Evolutionary conservation across 1,284 basidiomycete genomes (phyloP).

Genomic region (Naganishia cerealis): DNA sequence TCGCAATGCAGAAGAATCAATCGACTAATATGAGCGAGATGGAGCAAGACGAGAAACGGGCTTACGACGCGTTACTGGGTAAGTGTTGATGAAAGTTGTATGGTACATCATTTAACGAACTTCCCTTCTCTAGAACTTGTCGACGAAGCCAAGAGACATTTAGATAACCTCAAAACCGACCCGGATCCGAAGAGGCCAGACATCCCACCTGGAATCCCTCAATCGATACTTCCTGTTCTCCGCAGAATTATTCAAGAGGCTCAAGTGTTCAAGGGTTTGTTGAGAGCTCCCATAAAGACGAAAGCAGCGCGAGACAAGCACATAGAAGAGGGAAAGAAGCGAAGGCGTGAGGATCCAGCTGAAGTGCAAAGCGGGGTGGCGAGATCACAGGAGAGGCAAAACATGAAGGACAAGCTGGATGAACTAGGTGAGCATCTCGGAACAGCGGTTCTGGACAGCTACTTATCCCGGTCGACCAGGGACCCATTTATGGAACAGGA

Average conservation of each 20-base stretch:
- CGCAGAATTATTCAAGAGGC: slow-evolving; percentile 11
- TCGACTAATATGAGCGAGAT: not conserved
- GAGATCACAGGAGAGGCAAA: slow-evolving; percentile 10
- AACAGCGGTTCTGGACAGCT: not conserved
- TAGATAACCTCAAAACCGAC: slow-evolving; percentile 9
- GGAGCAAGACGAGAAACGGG: slow-evolving; percentile 1
- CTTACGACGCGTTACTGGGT: slow-evolving; percentile 13
- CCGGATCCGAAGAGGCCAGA: slow-evolving; percentile 22
- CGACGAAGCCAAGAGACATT: slow-evolving; percentile 4
- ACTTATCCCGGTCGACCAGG: not conserved
- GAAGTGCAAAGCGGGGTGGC: not conserved
- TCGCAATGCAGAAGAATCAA: slow-evolving; percentile 3
- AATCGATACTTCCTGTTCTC: slow-evolving; percentile 17
- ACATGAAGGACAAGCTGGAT: slow-evolving; percentile 23
- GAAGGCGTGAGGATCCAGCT: not conserved
- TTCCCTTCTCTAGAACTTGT: not conserved
- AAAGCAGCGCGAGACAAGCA: not conserved
- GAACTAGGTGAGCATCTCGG: not conserved
- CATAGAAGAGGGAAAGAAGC: slow-evolving; percentile 3
- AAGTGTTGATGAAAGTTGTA: not conserved
- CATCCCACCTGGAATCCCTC: slow-evolving; percentile 21
- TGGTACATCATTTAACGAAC: not conserved
- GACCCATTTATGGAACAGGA: slow-evolving; percentile 20
- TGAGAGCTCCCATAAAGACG: slow-evolving; percentile 1
- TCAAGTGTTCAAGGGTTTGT: not conserved